Conservation (phyloP, 2,329 filamentous ascomycete genomes). For the Aspergillus sp. region DNA sequence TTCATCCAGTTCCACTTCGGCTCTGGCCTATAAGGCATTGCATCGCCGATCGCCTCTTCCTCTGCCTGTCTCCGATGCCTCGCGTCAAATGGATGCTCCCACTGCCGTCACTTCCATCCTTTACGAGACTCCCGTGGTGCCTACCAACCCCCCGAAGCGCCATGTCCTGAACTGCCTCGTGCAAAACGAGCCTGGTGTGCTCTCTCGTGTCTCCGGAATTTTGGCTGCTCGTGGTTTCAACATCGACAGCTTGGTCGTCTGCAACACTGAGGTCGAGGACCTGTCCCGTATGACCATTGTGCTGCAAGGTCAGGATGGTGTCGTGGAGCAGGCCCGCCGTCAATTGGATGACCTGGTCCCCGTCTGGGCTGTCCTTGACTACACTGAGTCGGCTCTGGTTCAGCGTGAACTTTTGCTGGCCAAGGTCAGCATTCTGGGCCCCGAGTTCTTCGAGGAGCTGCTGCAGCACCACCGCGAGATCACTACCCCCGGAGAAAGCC, state of each 20-base stretch:
- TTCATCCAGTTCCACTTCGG: conserved; percentile 69
- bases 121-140: conserved; percentile 91
- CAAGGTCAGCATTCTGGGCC: conserved; percentile 93
- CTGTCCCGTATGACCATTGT: conserved; percentile 99
- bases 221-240: conserved; percentile 96
- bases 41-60: conserved; percentile 84
- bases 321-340: conserved; percentile 91
- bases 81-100: conserved; percentile 79
- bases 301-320: conserved; percentile 89
- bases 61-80: conserved; percentile 69
- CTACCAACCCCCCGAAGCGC: conserved; percentile 77
- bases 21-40: conserved; percentile 94
- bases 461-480: conserved; percentile 95
- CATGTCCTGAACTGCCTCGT: conserved; percentile 98
- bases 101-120: conserved; percentile 97
- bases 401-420: conserved; percentile 93
- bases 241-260: conserved; percentile 96
- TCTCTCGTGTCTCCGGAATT: conserved; percentile 94
- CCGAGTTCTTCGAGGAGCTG: conserved; percentile 97
- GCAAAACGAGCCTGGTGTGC: conserved; percentile 96
- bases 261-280: conserved; percentile 95
- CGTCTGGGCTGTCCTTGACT: conserved; percentile 97
- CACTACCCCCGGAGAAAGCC: conserved; percentile 46
- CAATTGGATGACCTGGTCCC: conserved; percentile 96
- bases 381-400: conserved; percentile 85